Conservation (phyloP, 805 yeast genomes). For the Metschnikowia lochheadii region DNA sequence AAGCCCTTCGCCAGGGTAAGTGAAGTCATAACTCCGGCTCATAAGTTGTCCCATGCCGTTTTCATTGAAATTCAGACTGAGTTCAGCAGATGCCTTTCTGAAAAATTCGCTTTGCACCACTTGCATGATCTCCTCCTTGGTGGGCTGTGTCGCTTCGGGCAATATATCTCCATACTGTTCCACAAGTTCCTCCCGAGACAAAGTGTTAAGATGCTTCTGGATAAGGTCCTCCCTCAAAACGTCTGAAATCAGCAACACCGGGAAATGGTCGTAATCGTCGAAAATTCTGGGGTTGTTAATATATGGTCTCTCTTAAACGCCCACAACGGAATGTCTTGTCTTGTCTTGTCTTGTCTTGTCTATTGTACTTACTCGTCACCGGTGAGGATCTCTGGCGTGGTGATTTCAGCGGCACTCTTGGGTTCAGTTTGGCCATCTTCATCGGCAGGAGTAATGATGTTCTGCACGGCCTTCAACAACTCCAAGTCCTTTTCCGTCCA, state of each 20-base stretch:
- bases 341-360: conserved; percentile 7
- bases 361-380: conserved; percentile 14
- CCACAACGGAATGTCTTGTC: neutral
- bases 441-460: conserved; percentile 16
- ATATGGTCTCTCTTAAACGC: conserved; percentile 4
- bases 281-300: conserved; percentile 3
- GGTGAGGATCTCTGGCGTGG: conserved; percentile 2
- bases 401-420: neutral
- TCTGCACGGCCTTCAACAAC: conserved; percentile 27
- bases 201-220: conserved; percentile 27
- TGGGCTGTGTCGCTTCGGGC: conserved; percentile 39
- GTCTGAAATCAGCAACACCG: conserved; percentile 21
- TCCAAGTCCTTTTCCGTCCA: conserved; percentile 57
- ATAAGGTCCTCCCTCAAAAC: conserved; percentile 30
- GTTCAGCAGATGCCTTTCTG: conserved; percentile 36
- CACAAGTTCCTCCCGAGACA: conserved; percentile 27
- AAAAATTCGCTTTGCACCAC: conserved; percentile 49
- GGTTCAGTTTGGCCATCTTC: conserved; percentile 12
- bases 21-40: conserved; percentile 45
- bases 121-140: conserved; percentile 36
- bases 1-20: conserved; percentile 54
- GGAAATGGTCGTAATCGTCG: conserved; percentile 7
- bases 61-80: conserved; percentile 38
- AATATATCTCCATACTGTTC: conserved; percentile 30
- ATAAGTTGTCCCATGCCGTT: conserved; percentile 48